A percentile compares a stretch with the other conserved stretches of the same genome.
These are phyloP conservation scores for Pseudogymnoascus sp. DNA, from an alignment of 2,329 filamentous ascomycete species.

Conservation along the genomic window DNA sequence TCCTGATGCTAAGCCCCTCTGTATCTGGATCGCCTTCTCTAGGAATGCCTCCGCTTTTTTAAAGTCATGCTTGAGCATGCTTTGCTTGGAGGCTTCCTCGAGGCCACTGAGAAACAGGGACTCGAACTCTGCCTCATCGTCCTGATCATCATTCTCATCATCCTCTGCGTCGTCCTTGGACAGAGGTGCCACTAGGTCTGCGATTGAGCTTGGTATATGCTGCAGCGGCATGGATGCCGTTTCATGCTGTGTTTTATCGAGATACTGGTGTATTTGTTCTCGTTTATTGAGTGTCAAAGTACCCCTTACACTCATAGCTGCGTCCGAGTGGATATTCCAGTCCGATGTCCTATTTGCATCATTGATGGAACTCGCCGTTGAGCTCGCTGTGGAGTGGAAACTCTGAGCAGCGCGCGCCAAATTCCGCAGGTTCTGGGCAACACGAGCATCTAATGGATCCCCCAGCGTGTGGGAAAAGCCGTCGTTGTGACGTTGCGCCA, in stretches of 20 bases:
- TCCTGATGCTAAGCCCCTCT: constrained; percentile 5
- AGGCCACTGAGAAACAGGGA: constrained; percentile 17
- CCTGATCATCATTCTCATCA: constrained; percentile 12
- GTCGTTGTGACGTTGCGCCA: constrained; percentile 14
- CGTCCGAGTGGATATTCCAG: constrained; percentile 6
- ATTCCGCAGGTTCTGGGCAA: constrained; percentile 18
- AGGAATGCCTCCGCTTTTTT: constrained; percentile 21
- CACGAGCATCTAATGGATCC: constrained; percentile 12
- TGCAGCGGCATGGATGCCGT: neutral
- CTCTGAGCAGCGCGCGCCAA: constrained; percentile 20
- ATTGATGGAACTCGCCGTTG: constrained; percentile 16
- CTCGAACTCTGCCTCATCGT: constrained; percentile 18
- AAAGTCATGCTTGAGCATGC: constrained; percentile 19
- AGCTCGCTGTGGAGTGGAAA: constrained; percentile 22
- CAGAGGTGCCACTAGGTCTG: neutral
- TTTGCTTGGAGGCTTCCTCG: constrained; percentile 20
- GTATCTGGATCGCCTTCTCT: constrained; percentile 15
- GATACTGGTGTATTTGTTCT: constrained; percentile 15
- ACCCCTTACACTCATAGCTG: neutral
- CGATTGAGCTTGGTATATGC: neutral
- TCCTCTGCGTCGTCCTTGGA: neutral
- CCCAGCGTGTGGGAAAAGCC: constrained; percentile 10
- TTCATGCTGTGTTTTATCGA: constrained; percentile 8
- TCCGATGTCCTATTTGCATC: constrained; percentile 9
- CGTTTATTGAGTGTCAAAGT: constrained; percentile 15